These are phyloP conservation scores for Clitoria ternatea DNA, from an alignment of 306 rosid species.

Conservation along the genomic window DNA sequence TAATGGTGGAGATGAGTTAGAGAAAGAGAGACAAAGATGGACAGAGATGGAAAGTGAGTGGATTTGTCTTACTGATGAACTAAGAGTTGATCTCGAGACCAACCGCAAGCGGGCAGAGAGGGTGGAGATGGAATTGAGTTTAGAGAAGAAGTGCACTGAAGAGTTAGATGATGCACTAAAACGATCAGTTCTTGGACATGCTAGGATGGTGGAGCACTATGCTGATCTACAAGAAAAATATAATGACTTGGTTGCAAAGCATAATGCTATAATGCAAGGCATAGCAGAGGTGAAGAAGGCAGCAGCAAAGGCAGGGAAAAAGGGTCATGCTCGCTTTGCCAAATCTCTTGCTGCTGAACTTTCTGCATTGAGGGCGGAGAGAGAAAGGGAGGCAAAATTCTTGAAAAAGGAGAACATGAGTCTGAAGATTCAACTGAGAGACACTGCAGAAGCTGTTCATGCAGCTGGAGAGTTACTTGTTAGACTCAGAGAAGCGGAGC, in stretches of 20 bases:
- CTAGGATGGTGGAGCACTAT: conserved; percentile 90
- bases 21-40: conserved; percentile 84
- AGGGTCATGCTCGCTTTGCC: conserved; percentile 81
- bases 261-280: conserved; percentile 85
- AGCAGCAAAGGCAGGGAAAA: conserved; percentile 74
- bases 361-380: conserved; percentile 77
- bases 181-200: conserved; percentile 84
- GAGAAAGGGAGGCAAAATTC: conserved; percentile 83
- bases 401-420: conserved; percentile 79
- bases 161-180: conserved; percentile 84
- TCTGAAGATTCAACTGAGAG: conserved; percentile 85
- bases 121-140: conserved; percentile 63
- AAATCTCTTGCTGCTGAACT: conserved; percentile 90
- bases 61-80: conserved; percentile 93
- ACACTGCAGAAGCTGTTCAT: conserved; percentile 98
- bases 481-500: conserved; percentile 91
- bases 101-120: conserved; percentile 61
- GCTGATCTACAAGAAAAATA: conserved; percentile 89
- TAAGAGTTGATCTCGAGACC: conserved; percentile 75
- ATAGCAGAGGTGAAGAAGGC: conserved; percentile 90
- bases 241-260: conserved; percentile 65
- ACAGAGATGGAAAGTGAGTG: conserved; percentile 97
- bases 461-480: conserved; percentile 98
- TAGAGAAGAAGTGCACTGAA: conserved; percentile 71
- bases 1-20: conserved; percentile 58